Evolutionary conservation across 2,329 filamentous ascomycete species (phyloP), one percentile per base, ranked within the genome.

Genomic region (Phyllosticta ampelicida): DNA sequence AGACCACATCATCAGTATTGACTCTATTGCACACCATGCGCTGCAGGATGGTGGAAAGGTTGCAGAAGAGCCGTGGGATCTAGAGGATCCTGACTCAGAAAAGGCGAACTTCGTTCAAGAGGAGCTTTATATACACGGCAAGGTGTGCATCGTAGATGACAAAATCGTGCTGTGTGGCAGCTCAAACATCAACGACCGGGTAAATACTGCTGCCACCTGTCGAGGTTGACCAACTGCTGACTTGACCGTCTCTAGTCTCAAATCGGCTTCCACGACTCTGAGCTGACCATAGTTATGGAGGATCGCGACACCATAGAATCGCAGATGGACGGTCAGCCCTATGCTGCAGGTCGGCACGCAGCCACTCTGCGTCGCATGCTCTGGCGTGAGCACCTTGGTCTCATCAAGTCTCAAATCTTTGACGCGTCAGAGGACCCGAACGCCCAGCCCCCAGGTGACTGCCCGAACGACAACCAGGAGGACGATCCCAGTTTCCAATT

Each of bases 71-170:
- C 66, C 75, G 0, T 96, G 90, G 88, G 86, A 91, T 16, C 86
- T 88, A 16, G 77, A 78, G 0, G 75, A 86, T 3, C 75, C 83
- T 0, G 82, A 92, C 64, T 81, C 82, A 1, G 94, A 97, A 71
- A 86, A 90, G 59, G 81, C 86, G 56, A 89, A 95, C 68, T 95
- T 94, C 77, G 86, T 97, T 60, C 92, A 96, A 69, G 94, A 99
- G 70, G 92, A 99, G 71, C 81, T 97, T 1, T 99, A 99, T 70
- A 86, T 97, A 53, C 94, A 99, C 71, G 87, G 85, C 26, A 99
- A 97, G 75, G 79, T 96, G 56, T 80, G 94, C 63, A 92, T 96
- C 64, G 87, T 86, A 1, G 91, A 97, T 68, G 92, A 97, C 70
- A 84, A 85, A 56, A 80, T 90, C 53, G 90, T 88, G 1, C 83